A percentile compares a stretch with the other conserved stretches of the same genome.
Conservation (phyloP, 2,329 filamentous ascomycete genomes). For the Paraphoma chrysanthemicola region DNA sequence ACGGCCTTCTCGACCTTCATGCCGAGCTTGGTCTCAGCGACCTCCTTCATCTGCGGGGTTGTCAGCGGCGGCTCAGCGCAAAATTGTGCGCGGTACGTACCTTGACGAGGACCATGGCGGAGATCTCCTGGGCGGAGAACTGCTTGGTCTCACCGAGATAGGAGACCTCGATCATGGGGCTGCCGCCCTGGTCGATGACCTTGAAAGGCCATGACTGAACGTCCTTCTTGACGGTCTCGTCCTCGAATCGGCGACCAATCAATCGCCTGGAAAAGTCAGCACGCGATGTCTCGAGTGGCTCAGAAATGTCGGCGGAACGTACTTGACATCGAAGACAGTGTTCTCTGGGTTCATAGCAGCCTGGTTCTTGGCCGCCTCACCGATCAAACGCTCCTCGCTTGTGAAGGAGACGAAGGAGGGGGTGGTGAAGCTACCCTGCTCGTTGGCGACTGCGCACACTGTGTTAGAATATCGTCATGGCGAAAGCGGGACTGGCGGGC, state of each 20-base stretch:
- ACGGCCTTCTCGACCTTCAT: constrained; percentile 99
- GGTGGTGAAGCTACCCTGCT: constrained; percentile 99
- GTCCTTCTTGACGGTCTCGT: constrained; percentile 98
- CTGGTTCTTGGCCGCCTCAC: constrained; percentile 99
- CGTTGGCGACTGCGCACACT: constrained; percentile 78
- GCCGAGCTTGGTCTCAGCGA: constrained; percentile 96
- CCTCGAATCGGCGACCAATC: constrained; percentile 94
- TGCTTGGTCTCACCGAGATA: constrained; percentile 94
- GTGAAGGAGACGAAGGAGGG: constrained; percentile 99
- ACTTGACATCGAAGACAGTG: constrained; percentile 99
- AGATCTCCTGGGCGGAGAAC: constrained; percentile 98
- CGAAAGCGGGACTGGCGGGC: constrained; percentile 11
- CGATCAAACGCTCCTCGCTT: constrained; percentile 97
- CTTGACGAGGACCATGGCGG: constrained; percentile 98
- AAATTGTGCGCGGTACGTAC: constrained; percentile 56
- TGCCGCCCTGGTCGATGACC: constrained; percentile 87
- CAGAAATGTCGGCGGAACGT: constrained; percentile 46
- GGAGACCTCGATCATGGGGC: constrained; percentile 91
- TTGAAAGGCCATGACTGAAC: constrained; percentile 99
- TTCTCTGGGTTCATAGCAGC: constrained; percentile 98
- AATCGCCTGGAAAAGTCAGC: constrained; percentile 74
- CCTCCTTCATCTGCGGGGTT: constrained; percentile 87
- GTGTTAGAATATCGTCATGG: constrained; percentile 25
- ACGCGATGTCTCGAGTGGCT: constrained; percentile 1
- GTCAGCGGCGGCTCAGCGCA: constrained; percentile 25